Percentiles rank a stretch among this genome's conserved stretches.
Evolutionary conservation across 2,329 filamentous ascomycete species (phyloP).

Genomic region (Fusarium coffeatum): DNA sequence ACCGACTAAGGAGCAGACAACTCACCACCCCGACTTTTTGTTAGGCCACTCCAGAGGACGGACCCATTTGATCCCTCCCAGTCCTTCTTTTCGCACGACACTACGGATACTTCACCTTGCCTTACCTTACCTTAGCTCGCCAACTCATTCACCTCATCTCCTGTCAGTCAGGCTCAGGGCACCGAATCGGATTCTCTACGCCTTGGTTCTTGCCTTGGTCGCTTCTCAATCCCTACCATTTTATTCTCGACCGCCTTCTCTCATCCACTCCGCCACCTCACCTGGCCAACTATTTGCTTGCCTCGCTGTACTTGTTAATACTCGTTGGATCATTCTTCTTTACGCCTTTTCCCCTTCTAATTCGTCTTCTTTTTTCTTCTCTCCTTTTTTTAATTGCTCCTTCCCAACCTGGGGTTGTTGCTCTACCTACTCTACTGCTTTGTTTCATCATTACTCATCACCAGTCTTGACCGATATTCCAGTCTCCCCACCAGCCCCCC

Average conservation of each 20-base stretch:
- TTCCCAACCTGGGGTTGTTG: constrained; percentile 6
- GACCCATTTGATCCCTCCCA: constrained; percentile 9
- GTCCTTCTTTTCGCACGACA: constrained; percentile 24
- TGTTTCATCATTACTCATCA: constrained; percentile 37
- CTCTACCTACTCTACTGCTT: constrained; percentile 18
- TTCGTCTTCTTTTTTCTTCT: constrained; percentile 14
- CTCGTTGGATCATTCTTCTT: constrained; percentile 19
- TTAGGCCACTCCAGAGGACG: constrained; percentile 27
- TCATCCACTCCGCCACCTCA: constrained; percentile 40
- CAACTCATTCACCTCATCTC: constrained; percentile 28
- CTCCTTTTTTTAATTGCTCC: constrained; percentile 6
- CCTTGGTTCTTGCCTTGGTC: constrained; percentile 34
- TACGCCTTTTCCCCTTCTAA: constrained; percentile 23
- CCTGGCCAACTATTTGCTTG: constrained; percentile 30
- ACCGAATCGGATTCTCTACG: constrained; percentile 29
- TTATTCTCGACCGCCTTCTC: constrained; percentile 42
- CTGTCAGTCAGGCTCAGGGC: constrained; percentile 16
- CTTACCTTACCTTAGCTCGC: constrained; percentile 19
- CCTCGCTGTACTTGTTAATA: constrained; percentile 20
- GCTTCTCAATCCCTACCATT: constrained; percentile 34
- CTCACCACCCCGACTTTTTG: constrained; percentile 25
- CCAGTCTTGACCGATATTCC: constrained; percentile 40
- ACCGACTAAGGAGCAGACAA: constrained; percentile 37
- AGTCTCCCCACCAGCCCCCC: constrained; percentile 36
- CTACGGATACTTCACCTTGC: constrained; percentile 9